Base-by-base conservation (phyloP, 2,329 filamentous ascomycete genomes). In the Aspergillus pseudonomiae region DNA sequence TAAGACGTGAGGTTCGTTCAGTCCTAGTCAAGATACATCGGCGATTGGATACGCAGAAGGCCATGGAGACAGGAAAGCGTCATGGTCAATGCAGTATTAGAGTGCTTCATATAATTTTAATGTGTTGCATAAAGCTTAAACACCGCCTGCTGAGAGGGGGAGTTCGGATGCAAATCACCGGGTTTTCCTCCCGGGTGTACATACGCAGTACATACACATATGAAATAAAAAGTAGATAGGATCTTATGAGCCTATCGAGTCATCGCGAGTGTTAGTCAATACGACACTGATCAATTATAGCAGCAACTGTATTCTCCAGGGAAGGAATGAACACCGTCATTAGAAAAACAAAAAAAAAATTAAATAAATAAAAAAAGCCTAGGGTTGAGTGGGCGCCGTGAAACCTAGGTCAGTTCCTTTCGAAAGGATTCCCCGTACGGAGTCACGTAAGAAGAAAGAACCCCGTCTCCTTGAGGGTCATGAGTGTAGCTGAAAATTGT, bases 1-100 rank as follows among this genome's bases (percentile, higher is more conserved):
- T 61, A 46, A 62, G 65, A 57, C 59, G 50, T 21, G 39, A 54
- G 48, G 34, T 36, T 54, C 30, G 48, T 41, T 32, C 24, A 53
- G 9, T 19, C n/a, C 50, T 34, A 54, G 19, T 32, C 11, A 30
- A 34, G 16, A 55, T 36, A 39, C n/a, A 4, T 26, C 14, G 52
- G 21, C 10, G 32, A 48, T 58, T 19, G 56, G 28, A 36, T 48
- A 48, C 28, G n/a, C 34, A 26, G n/a, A 50, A 26, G 41, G 36
- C n/a, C 21, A 41, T 30, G 21, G 19, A 46, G 46, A 21, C 57
- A 59, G 48, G 19, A 26, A 50, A 52, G 6, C 24, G 52, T 55
- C 36, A 34, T 55, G 12, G 30, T 39, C 14, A 36, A 54, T 54
- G 30, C 28, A 36, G 32, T 16, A 30, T 30, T 16, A 14, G 28